Percentiles rank a stretch among this genome's conserved stretches.
phyloP scores from a whole-genome alignment of 2,329 filamentous ascomycete species.

The Penicillium sp. region DNA sequence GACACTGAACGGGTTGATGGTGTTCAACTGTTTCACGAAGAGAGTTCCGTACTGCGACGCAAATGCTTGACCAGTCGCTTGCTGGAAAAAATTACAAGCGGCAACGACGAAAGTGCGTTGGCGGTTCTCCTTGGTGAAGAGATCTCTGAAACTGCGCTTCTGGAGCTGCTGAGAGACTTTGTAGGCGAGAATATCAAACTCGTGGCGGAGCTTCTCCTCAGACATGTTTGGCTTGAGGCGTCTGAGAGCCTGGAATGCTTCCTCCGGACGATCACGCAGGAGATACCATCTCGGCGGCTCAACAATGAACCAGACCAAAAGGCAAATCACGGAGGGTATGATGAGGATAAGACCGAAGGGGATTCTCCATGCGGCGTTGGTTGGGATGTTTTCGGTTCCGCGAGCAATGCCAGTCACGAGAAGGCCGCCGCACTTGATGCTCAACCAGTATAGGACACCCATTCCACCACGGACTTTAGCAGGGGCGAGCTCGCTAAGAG shows the following conservation, averaged over 20 bases:
- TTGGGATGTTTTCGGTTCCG: slow-evolving; percentile 17
- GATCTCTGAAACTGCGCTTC: slow-evolving; percentile 12
- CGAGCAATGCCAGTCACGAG: slow-evolving; percentile 20
- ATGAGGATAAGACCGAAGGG: slow-evolving; percentile 23
- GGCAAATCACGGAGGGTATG: slow-evolving; percentile 19
- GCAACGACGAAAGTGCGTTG: slow-evolving; percentile 12
- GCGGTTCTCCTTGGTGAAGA: slow-evolving; percentile 16
- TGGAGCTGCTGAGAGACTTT: slow-evolving; percentile 10
- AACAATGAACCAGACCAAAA: slow-evolving; percentile 29
- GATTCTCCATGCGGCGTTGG: slow-evolving; percentile 33
- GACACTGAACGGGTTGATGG: slow-evolving; percentile 17
- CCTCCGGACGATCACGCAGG: slow-evolving; percentile 24
- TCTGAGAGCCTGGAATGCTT: slow-evolving; percentile 25
- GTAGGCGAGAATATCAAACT: slow-evolving; percentile 1
- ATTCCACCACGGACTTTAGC: slow-evolving; percentile 15
- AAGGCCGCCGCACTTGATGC: slow-evolving; percentile 21
- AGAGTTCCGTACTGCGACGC: slow-evolving; percentile 14
- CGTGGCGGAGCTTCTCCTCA: slow-evolving; percentile 5
- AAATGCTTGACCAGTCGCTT: slow-evolving; percentile 14
- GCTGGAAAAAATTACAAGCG: slow-evolving; percentile 12
- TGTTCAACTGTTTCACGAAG: slow-evolving; percentile 12
- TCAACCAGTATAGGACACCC: slow-evolving; percentile 17
- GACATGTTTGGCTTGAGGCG: slow-evolving; percentile 2
- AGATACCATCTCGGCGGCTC: slow-evolving; percentile 33
- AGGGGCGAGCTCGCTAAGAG: slow-evolving; percentile 24